Evolutionary conservation across 495 filamentous ascomycete species (phyloP).

Genomic region (Penicillium cosmopolitanum): DNA sequence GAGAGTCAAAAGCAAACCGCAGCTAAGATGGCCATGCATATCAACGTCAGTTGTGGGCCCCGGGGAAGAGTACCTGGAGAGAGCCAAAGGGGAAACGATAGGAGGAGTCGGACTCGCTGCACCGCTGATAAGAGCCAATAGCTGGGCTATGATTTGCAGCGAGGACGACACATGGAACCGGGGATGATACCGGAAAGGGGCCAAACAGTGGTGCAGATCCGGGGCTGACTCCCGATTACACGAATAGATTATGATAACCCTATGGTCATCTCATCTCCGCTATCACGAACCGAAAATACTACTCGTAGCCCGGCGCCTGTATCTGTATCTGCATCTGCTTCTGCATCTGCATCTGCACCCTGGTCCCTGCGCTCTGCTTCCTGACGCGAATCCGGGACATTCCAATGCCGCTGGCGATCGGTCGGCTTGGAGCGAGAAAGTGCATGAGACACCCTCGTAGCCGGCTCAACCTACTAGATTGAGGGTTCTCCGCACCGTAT

Average conservation of each 20-base stretch:
- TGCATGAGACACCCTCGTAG: not conserved
- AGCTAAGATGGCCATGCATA: not conserved
- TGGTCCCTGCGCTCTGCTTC: not conserved
- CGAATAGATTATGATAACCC: not conserved
- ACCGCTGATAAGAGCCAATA: conserved; percentile 8
- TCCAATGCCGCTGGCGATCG: not conserved
- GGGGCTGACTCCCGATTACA: conserved; percentile 20
- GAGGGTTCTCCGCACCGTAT: conserved; percentile 2
- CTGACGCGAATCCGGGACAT: not conserved
- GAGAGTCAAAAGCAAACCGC: not conserved
- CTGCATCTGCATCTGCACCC: not conserved
- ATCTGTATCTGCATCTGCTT: not conserved
- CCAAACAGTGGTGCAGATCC: conserved; percentile 7
- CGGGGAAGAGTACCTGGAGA: not conserved
- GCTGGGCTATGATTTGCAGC: not conserved
- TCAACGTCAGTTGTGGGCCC: not conserved
- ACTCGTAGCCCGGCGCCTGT: not conserved
- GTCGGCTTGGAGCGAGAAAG: not conserved
- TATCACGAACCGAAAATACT: not conserved
- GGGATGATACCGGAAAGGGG: not conserved
- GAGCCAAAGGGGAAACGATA: not conserved
- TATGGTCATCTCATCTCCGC: conserved; percentile 27
- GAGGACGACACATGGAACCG: not conserved
- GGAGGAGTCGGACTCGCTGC: conserved; percentile 2
- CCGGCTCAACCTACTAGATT: conserved; percentile 19